phyloP scores from a whole-genome alignment of 148 eudicot species.

The Agrostemma githago region DNA sequence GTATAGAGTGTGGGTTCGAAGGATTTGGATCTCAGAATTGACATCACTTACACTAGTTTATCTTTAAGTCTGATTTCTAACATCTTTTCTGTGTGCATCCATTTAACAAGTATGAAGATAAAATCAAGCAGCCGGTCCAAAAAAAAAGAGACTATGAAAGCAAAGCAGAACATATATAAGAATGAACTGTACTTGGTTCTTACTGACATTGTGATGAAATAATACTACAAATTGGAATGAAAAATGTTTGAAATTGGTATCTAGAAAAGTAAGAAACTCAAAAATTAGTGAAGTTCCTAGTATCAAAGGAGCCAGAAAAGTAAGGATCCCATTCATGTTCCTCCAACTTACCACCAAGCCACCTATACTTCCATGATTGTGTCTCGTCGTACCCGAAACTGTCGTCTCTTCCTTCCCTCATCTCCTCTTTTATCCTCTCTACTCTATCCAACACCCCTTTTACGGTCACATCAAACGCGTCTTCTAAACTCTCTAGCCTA shows the following conservation, averaged over 20 bases:
- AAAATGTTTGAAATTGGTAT: background rate
- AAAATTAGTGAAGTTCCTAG: slow-evolving; percentile 34
- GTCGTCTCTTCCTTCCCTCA: slow-evolving; percentile 31
- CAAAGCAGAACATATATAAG: too few species aligned
- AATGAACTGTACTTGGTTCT: slow-evolving; percentile 10
- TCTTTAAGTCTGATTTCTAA: too few species aligned
- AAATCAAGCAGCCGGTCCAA: background rate
- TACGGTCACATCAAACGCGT: slow-evolving; percentile 68
- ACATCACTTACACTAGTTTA: too few species aligned
- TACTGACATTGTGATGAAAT: slow-evolving; percentile 8
- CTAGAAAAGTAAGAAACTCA: background rate
- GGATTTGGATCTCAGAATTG: too few species aligned
- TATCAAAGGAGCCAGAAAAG: slow-evolving; percentile 40
- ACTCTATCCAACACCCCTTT: slow-evolving; percentile 42
- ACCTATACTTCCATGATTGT: slow-evolving; percentile 43
- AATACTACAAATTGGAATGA: slow-evolving; percentile 7
- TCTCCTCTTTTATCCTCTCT: slow-evolving; percentile 30
- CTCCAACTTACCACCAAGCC: slow-evolving; percentile 39
- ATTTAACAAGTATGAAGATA: too few species aligned
- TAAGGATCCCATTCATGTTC: slow-evolving; percentile 52
- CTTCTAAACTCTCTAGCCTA: slow-evolving; percentile 37
- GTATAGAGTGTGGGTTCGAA: too few species aligned
- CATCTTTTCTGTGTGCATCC: too few species aligned
- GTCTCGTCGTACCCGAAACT: slow-evolving; percentile 44
- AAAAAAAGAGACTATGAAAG: background rate